phyloP scores from a whole-genome alignment of 1,284 basidiomycete genomes.

The Fomitopsis palustris region DNA sequence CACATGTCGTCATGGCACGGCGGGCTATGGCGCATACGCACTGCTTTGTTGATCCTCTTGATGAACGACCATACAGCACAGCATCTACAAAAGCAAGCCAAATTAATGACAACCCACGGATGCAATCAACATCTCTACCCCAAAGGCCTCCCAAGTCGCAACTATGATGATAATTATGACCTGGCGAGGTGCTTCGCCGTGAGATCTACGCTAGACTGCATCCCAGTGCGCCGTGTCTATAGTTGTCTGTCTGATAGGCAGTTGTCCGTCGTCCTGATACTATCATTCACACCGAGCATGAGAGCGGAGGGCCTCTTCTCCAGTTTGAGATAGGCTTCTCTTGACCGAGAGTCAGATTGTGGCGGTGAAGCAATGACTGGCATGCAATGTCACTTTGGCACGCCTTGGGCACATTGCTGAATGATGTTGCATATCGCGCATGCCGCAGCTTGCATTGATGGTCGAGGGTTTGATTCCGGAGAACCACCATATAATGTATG shows the following conservation, averaged over 20 bases:
- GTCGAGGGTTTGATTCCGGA: neutral
- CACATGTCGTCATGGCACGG: slow-evolving; percentile 6
- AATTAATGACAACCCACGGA: neutral
- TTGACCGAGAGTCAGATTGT: neutral
- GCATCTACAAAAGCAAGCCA: neutral
- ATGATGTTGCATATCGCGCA: neutral
- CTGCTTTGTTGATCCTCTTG: slow-evolving; percentile 6
- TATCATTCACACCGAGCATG: neutral
- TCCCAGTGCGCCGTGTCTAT: neutral
- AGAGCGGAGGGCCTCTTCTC: neutral
- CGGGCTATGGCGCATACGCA: slow-evolving; percentile 3
- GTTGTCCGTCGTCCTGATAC: neutral
- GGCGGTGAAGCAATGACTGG: neutral
- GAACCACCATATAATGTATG: neutral
- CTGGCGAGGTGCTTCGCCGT: neutral
- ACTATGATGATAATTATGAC: neutral
- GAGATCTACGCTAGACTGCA: neutral
- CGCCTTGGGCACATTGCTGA: neutral
- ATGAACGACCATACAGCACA: neutral
- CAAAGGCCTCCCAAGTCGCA: neutral
- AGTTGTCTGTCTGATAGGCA: neutral
- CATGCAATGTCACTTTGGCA: neutral
- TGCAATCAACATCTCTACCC: neutral
- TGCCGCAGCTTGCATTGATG: neutral
- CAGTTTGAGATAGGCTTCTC: neutral